Conservation (phyloP, 257 asterid species). For the Eucommia ulmoides region DNA sequence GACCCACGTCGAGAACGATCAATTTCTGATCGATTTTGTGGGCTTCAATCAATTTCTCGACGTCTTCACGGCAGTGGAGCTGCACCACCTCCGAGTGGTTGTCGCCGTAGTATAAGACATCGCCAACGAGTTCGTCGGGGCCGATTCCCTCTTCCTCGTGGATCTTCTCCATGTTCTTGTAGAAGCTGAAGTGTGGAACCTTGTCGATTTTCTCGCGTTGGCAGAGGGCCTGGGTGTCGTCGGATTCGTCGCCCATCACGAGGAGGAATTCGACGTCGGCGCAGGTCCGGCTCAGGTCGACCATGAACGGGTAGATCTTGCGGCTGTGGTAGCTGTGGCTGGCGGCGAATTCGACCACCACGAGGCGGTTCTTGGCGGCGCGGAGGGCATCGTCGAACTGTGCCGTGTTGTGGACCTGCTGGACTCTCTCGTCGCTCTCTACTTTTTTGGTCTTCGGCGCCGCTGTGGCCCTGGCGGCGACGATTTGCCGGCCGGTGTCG, state of each 20-base stretch:
- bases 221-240: slow-evolving; percentile 48
- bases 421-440: slow-evolving; percentile 40
- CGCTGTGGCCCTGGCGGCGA: slow-evolving; percentile 55
- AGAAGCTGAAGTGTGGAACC: slow-evolving; percentile 90
- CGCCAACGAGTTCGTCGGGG: slow-evolving; percentile 75
- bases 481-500: neutral
- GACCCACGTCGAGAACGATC: slow-evolving; percentile 77
- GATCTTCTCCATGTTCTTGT: slow-evolving; percentile 79
- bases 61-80: slow-evolving; percentile 65
- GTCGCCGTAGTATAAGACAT: slow-evolving; percentile 89
- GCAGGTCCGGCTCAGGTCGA: slow-evolving; percentile 76
- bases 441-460: slow-evolving; percentile 30
- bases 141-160: slow-evolving; percentile 94
- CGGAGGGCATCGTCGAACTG: slow-evolving; percentile 74
- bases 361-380: slow-evolving; percentile 54
- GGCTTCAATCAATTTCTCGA: slow-evolving; percentile 46
- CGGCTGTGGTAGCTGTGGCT: slow-evolving; percentile 35
- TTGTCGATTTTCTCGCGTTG: slow-evolving; percentile 51
- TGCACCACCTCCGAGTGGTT: slow-evolving; percentile 79
- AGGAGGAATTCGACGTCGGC: slow-evolving; percentile 75
- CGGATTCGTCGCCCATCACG: slow-evolving; percentile 87
- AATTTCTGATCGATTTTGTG: slow-evolving; percentile 46
- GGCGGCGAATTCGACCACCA: slow-evolving; percentile 78
- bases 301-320: slow-evolving; percentile 82
- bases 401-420: slow-evolving; percentile 38